phyloP scores from a whole-genome alignment of 768 basidiomycete genomes.

The Lentinula guzmanii region DNA sequence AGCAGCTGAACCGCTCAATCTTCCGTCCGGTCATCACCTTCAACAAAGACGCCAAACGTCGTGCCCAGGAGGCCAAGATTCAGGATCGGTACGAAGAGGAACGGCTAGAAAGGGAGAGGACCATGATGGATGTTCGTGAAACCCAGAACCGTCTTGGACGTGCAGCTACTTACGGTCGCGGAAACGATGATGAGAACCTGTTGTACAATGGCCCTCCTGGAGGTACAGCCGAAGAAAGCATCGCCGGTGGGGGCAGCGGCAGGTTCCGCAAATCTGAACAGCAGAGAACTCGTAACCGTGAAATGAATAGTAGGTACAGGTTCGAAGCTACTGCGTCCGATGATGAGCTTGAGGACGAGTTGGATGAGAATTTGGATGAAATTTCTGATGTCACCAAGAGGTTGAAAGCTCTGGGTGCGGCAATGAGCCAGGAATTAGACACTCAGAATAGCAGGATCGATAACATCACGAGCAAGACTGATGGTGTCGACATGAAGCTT shows the following conservation, averaged over 20 bases:
- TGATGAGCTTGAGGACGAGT: constrained; percentile 90
- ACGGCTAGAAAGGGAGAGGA: constrained; percentile 55
- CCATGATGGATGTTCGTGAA: constrained; percentile 59
- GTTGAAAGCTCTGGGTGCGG: constrained; percentile 70
- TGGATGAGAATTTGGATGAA: constrained; percentile 89
- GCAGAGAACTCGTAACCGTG: constrained; percentile 52
- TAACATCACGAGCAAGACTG: constrained; percentile 74
- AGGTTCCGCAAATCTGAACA: constrained; percentile 41
- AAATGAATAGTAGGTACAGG: constrained; percentile 78
- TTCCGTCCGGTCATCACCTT: constrained; percentile 89
- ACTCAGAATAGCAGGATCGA: constrained; percentile 79
- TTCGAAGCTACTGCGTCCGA: constrained; percentile 89
- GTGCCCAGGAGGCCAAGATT: constrained; percentile 61
- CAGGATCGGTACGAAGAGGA: constrained; percentile 65
- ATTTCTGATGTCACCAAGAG: constrained; percentile 71
- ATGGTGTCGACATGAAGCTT: constrained; percentile 66
- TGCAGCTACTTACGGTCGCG: constrained; percentile 27
- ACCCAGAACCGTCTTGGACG: constrained; percentile 59
- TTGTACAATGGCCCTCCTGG: constrained; percentile 7
- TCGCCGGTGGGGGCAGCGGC: constrained; percentile 23
- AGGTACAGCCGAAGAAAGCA: constrained; percentile 22
- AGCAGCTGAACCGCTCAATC: constrained; percentile 90
- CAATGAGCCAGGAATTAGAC: constrained; percentile 87
- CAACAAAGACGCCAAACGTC: constrained; percentile 81
- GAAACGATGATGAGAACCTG: constrained; percentile 23